These are phyloP conservation scores for Aspergillus sp. DNA, from an alignment of 2,329 filamentous ascomycete species.

Conservation along the genomic window DNA sequence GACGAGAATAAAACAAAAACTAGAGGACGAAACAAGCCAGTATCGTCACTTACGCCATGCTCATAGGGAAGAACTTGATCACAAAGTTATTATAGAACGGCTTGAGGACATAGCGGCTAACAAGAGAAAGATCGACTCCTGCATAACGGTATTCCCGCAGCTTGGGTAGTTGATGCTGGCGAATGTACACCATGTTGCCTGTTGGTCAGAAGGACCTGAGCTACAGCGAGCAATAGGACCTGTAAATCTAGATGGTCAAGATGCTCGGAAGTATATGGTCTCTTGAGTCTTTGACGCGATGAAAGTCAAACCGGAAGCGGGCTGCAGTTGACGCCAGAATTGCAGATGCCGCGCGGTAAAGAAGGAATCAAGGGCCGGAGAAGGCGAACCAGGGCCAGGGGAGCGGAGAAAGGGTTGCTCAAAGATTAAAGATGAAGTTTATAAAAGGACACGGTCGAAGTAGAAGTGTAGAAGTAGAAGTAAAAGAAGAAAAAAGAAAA, in stretches of 20 bases:
- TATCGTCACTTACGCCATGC: constrained; percentile 70
- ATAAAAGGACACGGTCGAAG: neutral
- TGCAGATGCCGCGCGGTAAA: constrained; percentile 6
- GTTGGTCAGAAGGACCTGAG: neutral
- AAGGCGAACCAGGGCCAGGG: neutral
- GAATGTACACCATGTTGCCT: constrained; percentile 84
- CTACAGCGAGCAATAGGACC: neutral
- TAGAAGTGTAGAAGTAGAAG: neutral
- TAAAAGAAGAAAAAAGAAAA: neutral
- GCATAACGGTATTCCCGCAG: constrained; percentile 96
- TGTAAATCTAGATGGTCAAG: neutral
- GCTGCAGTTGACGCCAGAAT: constrained; percentile 5
- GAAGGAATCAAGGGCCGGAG: constrained; percentile 3
- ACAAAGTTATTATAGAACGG: constrained; percentile 96
- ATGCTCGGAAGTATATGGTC: neutral
- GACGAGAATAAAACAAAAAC: neutral
- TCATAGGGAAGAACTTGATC: constrained; percentile 92
- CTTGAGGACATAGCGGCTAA: constrained; percentile 92
- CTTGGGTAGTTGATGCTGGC: constrained; percentile 82
- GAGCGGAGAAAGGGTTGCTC: neutral
- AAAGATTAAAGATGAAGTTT: neutral
- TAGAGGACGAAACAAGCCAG: constrained; percentile 10
- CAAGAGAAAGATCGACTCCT: constrained; percentile 82
- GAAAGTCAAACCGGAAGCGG: constrained; percentile 5
- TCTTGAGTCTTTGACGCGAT: neutral